These are phyloP conservation scores for Xylaria polymorpha DNA, from an alignment of 2,329 filamentous ascomycete genomes.

Conservation along the genomic window DNA sequence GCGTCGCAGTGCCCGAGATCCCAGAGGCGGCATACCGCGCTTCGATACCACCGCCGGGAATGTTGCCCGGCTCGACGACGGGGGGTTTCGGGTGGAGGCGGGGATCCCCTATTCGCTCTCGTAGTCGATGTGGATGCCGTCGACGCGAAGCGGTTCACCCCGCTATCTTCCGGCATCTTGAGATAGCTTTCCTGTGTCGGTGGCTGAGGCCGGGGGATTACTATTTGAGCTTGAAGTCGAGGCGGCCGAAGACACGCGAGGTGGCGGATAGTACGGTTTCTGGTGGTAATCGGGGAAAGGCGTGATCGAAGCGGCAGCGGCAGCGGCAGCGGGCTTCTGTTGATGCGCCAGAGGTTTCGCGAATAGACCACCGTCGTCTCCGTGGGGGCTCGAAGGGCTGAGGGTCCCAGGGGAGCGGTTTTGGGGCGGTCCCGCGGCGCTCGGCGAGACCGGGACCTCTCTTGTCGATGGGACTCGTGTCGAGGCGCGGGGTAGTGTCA, in stretches of 20 bases:
- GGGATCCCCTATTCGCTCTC: slow-evolving; percentile 89
- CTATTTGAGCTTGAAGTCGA: slow-evolving; percentile 50
- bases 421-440: slow-evolving; percentile 82
- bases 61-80: slow-evolving; percentile 75
- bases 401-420: slow-evolving; percentile 72
- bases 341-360: slow-evolving; percentile 69
- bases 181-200: slow-evolving; percentile 49
- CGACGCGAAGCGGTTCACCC: slow-evolving; percentile 74
- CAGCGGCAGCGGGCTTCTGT: slow-evolving; percentile 51
- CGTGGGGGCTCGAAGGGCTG: slow-evolving; percentile 81
- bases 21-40: slow-evolving; percentile 91
- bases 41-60: slow-evolving; percentile 86
- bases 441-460: slow-evolving; percentile 78
- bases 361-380: slow-evolving; percentile 83
- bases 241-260: slow-evolving; percentile 54
- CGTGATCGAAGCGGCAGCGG: slow-evolving; percentile 51
- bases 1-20: slow-evolving; percentile 85
- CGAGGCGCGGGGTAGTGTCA: slow-evolving; percentile 66
- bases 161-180: slow-evolving; percentile 57
- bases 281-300: slow-evolving; percentile 64
- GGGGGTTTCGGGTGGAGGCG: slow-evolving; percentile 96
- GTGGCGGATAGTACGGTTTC: slow-evolving; percentile 71
- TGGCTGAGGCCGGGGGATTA: slow-evolving; percentile 48
- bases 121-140: slow-evolving; percentile 95
- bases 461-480: slow-evolving; percentile 65